These are phyloP conservation scores for Ogataea dorogensis DNA, from an alignment of 805 yeast genomes.

Conservation along the genomic window DNA sequence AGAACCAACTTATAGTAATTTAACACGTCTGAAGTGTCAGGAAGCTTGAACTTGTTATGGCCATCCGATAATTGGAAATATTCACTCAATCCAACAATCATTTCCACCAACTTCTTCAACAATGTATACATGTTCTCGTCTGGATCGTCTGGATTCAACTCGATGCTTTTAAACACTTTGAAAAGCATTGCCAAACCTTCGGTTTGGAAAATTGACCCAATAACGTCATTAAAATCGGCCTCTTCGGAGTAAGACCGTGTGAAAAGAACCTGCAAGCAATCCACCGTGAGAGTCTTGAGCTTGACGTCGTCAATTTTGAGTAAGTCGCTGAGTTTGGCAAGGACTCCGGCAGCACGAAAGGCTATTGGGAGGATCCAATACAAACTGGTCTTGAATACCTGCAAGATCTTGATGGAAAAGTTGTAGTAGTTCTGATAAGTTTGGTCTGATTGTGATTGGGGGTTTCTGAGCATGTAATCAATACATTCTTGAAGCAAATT, in stretches of 20 bases:
- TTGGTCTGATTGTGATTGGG: constrained; percentile 8
- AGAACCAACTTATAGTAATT: constrained; percentile 73
- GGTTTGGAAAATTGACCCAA: constrained; percentile 72
- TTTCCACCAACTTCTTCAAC: constrained; percentile 86
- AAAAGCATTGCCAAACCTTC: constrained; percentile 72
- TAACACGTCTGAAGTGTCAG: constrained; percentile 57
- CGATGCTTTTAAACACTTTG: constrained; percentile 59
- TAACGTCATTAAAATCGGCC: constrained; percentile 71
- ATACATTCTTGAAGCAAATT: constrained; percentile 47
- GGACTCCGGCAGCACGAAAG: constrained; percentile 62
- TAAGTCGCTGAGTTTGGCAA: constrained; percentile 60
- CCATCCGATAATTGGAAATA: constrained; percentile 45
- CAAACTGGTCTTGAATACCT: constrained; percentile 83
- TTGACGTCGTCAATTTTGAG: constrained; percentile 56
- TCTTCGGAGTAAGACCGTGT: constrained; percentile 69
- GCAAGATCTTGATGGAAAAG: constrained; percentile 66
- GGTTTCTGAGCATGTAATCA: constrained; percentile 24
- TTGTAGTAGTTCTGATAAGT: constrained; percentile 16
- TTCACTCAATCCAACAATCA: constrained; percentile 84
- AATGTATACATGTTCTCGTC: constrained; percentile 74
- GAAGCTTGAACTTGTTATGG: constrained; percentile 35
- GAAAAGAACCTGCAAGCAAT: constrained; percentile 84
- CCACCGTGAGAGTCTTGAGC: constrained; percentile 80
- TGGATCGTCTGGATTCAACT: constrained; percentile 64
- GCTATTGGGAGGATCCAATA: constrained; percentile 88